phyloP scores from a whole-genome alignment of 2,329 filamentous ascomycete genomes.

The Colletotrichum simmondsii region DNA sequence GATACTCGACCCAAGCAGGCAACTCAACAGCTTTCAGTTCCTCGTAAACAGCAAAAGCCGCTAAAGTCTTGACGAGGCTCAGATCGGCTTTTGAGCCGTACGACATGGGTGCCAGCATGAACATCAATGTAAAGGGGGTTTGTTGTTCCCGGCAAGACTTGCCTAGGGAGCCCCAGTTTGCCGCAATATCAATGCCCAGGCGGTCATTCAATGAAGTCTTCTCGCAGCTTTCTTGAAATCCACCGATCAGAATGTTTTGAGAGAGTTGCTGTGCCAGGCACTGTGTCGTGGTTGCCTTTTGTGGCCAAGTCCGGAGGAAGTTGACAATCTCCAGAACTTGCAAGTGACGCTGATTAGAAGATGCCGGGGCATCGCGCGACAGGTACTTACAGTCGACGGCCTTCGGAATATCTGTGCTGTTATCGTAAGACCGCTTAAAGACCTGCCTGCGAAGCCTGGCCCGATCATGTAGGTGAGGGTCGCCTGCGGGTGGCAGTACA shows the following conservation, averaged over 20 bases:
- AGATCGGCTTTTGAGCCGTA: constrained; percentile 53
- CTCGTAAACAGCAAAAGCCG: constrained; percentile 54
- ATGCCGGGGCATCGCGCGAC: constrained; percentile 33
- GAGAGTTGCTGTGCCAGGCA: constrained; percentile 30
- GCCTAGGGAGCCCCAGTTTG: constrained; percentile 56
- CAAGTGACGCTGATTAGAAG: constrained; percentile 24
- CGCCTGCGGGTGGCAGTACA: constrained; percentile 36
- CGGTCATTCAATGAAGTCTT: constrained; percentile 50
- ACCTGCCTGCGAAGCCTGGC: constrained; percentile 27
- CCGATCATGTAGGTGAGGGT: constrained; percentile 37
- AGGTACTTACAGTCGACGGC: constrained; percentile 29
- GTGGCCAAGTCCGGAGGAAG: constrained; percentile 35
- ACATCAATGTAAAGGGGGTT: constrained; percentile 53
- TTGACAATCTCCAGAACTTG: constrained; percentile 36
- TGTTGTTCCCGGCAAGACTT: constrained; percentile 44
- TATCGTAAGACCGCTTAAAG: constrained; percentile 39
- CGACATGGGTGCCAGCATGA: constrained; percentile 55
- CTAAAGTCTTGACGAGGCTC: constrained; percentile 52
- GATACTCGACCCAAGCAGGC: constrained; percentile 48
- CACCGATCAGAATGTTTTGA: constrained; percentile 45
- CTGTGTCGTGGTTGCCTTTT: constrained; percentile 27
- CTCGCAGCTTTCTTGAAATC: constrained; percentile 44
- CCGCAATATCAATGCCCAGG: constrained; percentile 47
- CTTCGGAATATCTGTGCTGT: neutral
- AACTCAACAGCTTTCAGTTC: constrained; percentile 50